Conservation (phyloP, 805 yeast genomes). For the Wickerhamiella kazuoi region DNA sequence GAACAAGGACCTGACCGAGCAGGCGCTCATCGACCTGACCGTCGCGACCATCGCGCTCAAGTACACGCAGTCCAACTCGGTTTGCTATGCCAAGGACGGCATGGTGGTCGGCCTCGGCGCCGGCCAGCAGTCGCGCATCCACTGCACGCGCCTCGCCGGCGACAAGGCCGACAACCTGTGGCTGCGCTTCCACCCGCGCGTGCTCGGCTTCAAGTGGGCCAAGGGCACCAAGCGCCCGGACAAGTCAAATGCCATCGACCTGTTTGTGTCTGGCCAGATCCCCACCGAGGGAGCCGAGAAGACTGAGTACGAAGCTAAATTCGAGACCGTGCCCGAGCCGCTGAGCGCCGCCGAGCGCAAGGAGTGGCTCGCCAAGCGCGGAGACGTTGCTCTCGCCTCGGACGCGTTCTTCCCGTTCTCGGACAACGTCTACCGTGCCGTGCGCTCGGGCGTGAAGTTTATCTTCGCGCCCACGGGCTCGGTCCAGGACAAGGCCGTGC, state of each 20-base stretch:
- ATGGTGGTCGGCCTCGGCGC: constrained; percentile 99
- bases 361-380: constrained; percentile 70
- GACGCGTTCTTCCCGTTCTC: constrained; percentile 99
- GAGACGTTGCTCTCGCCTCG: constrained; percentile 78
- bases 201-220: constrained; percentile 87
- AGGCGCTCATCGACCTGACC: constrained; percentile 81
- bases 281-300: constrained; percentile 87
- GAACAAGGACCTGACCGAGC: constrained; percentile 75
- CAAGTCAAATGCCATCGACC: constrained; percentile 93
- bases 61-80: constrained; percentile 97
- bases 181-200: constrained; percentile 96
- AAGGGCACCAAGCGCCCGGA: constrained; percentile 97
- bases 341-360: constrained; percentile 65
- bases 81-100: constrained; percentile 96
- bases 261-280: constrained; percentile 78
- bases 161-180: constrained; percentile 99
- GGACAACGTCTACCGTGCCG: constrained; percentile 96
- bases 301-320: constrained; percentile 79
- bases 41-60: constrained; percentile 95
- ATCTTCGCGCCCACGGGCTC: constrained; percentile 96
- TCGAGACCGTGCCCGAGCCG: constrained; percentile 67
- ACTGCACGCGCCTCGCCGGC: constrained; percentile 97
- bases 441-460: constrained; percentile 85
- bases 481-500: constrained; percentile 91
- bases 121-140: constrained; percentile 98